Evolutionary conservation across 2,329 filamentous ascomycete species (phyloP).

Genomic region (Nemania bipapillata): DNA sequence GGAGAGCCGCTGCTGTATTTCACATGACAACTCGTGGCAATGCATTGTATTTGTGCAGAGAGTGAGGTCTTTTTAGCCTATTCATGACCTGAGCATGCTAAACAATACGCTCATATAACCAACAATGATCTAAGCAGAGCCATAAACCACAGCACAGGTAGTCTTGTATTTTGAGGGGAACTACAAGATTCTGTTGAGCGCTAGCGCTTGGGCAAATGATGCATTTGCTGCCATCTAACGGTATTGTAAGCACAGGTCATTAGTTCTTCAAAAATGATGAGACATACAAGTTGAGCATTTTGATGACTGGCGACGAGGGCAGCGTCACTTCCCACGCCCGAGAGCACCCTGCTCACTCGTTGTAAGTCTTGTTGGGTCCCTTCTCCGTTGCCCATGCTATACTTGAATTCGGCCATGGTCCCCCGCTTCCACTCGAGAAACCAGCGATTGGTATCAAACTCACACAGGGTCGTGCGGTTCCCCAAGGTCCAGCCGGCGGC

Average conservation of each 20-base stretch:
- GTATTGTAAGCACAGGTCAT: neutral
- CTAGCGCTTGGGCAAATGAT: constrained; percentile 6
- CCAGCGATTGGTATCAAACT: constrained; percentile 29
- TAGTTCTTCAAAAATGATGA: neutral
- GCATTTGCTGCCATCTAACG: constrained; percentile 17
- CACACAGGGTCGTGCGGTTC: constrained; percentile 27
- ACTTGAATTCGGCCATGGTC: constrained; percentile 23
- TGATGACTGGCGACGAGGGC: constrained; percentile 24
- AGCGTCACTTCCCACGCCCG: constrained; percentile 24
- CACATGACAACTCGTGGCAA: too few species aligned
- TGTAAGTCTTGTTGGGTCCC: constrained; percentile 16
- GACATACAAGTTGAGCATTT: constrained; percentile 27
- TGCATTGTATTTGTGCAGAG: too few species aligned
- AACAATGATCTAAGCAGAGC: too few species aligned
- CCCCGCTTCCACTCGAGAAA: constrained; percentile 34
- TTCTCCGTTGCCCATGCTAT: constrained; percentile 26
- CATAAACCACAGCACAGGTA: too few species aligned
- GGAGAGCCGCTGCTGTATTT: too few species aligned
- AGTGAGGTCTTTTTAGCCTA: too few species aligned
- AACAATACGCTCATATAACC: too few species aligned
- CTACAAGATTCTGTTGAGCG: constrained; percentile 12
- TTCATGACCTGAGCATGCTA: too few species aligned
- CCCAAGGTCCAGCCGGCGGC: constrained; percentile 30
- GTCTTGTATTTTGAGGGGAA: too few species aligned
- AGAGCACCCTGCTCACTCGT: constrained; percentile 25